Conservation (phyloP, 208 protist genomes). For the Crithidia mellificae region DNA sequence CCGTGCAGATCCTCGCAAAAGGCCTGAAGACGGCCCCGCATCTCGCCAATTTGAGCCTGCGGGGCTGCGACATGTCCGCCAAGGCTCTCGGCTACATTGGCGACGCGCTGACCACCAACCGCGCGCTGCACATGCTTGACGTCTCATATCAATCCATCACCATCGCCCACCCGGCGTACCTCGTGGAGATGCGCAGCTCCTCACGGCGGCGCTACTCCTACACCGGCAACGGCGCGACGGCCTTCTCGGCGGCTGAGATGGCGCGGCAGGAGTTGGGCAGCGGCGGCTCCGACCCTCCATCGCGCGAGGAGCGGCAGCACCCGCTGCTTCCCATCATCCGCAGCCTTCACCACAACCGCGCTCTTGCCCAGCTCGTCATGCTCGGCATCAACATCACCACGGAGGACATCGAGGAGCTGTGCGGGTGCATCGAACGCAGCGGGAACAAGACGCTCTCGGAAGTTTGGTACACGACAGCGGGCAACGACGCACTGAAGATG, state of each 20-base stretch:
- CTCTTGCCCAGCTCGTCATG: slow-evolving; percentile 50
- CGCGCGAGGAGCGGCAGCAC: slow-evolving; percentile 40
- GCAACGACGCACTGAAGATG: slow-evolving; percentile 54
- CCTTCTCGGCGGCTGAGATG: slow-evolving; percentile 18
- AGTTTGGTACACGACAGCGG: slow-evolving; percentile 52
- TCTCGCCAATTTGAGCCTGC: slow-evolving; percentile 49
- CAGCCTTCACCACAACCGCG: slow-evolving; percentile 54
- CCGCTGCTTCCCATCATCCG: slow-evolving; percentile 64
- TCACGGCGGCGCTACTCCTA: slow-evolving; percentile 32
- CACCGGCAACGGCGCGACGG: slow-evolving; percentile 7
- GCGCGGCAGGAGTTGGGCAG: slow-evolving; percentile 23
- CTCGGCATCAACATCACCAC: slow-evolving; percentile 59
- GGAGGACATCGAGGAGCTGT: slow-evolving; percentile 74
- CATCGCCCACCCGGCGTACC: slow-evolving; percentile 46
- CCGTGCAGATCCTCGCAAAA: slow-evolving; percentile 33
- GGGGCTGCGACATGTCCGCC: slow-evolving; percentile 51
- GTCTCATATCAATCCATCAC: slow-evolving; percentile 56
- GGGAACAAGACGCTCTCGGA: slow-evolving; percentile 47
- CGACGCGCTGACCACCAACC: slow-evolving; percentile 39
- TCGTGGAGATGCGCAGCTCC: slow-evolving; percentile 43
- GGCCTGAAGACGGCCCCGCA: slow-evolving; percentile 46
- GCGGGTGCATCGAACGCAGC: slow-evolving; percentile 61
- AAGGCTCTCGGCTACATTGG: slow-evolving; percentile 41
- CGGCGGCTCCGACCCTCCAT: slow-evolving; percentile 21
- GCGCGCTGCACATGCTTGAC: slow-evolving; percentile 47